Percentiles rank a stretch among this genome's conserved stretches.
These are phyloP conservation scores for Pichia ethanolica DNA, from an alignment of 805 yeast species.

Conservation along the genomic window DNA sequence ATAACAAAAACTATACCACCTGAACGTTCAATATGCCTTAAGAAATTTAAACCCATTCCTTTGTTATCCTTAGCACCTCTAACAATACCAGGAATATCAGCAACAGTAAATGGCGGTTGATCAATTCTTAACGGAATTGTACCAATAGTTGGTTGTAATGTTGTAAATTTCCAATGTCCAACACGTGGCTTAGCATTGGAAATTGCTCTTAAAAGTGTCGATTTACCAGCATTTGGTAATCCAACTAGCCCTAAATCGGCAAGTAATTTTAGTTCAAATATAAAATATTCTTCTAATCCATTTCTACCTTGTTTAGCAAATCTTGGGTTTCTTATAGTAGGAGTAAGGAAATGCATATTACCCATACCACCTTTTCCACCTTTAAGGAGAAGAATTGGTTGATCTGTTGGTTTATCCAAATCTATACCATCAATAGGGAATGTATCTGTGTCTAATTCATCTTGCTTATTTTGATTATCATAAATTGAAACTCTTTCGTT, in stretches of 20 bases:
- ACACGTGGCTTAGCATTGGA: conserved; percentile 85
- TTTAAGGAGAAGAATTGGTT: conserved; percentile 60
- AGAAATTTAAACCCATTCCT: conserved; percentile 91
- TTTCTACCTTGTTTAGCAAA: conserved; percentile 76
- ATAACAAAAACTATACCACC: conserved; percentile 84
- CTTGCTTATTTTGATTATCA: conserved; percentile 50
- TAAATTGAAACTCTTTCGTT: conserved; percentile 55
- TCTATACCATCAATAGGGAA: conserved; percentile 85
- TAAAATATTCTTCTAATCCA: conserved; percentile 57
- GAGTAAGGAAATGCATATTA: conserved; percentile 87
- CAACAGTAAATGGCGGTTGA: conserved; percentile 75
- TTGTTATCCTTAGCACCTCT: conserved; percentile 77
- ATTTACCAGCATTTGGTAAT: conserved; percentile 94
- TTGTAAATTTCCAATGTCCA: conserved; percentile 97
- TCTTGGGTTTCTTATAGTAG: conserved; percentile 79
- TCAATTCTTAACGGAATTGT: conserved; percentile 66
- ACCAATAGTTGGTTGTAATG: conserved; percentile 86
- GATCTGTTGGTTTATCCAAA: conserved; percentile 47
- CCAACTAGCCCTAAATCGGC: conserved; percentile 96
- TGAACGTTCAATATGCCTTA: conserved; percentile 88
- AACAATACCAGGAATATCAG: conserved; percentile 95
- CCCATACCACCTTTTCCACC: conserved; percentile 97
- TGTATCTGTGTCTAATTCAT: conserved; percentile 56
- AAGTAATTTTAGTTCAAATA: conserved; percentile 77
- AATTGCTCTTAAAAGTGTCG: conserved; percentile 78